Evolutionary conservation across 2,329 filamentous ascomycete species (phyloP), one percentile per base, ranked within the genome.

Genomic region (Colletotrichum horii): DNA sequence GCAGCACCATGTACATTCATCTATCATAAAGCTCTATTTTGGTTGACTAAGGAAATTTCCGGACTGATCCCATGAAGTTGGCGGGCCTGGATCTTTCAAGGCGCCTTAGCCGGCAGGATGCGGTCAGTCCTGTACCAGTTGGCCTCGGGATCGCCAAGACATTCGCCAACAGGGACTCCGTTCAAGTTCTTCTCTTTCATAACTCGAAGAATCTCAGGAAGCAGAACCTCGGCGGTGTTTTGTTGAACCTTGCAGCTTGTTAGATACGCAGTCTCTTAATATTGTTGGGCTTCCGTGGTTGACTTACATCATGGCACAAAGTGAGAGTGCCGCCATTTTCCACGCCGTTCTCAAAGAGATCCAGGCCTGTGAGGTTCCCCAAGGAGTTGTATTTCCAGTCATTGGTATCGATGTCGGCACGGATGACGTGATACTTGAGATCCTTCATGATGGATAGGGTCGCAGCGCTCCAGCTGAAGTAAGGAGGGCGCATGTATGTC

Each of bases 141-240:
- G 36, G 76, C 80, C 14, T 77, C 67, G 15, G 84, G 83, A 76
- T 88, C 87, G 22, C 83, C 84, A 34, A 89, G 81, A 75, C 87
- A 89, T 75, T 87, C 86, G 62, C 87, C 87, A 22, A 88, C 81
- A 11, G 85, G 87, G 22, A 88, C 86, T 14, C 81, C 14, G 72
- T 69, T 36, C 80, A 82, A 5, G 84, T 79, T 70, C 79, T 83
- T 69, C 15, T 56, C 48, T 32, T 55, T 60, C 55, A 71, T 60
- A 43, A 71, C 38, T 64, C 62, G 58, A 19, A 28, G 26, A 60
- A 58, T 26, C 0, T 58, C 36, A 48, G 38, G 58, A 24, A 60
- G 56, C 15, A 71, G 43, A 43, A 43, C 36, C 26, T 64, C 68
- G 3, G 68, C 68, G 58, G 68, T 71, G 22, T 58, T 58, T 58